These are phyloP conservation scores for Russula earlei DNA, from an alignment of 768 basidiomycete genomes.

Conservation along the genomic window DNA sequence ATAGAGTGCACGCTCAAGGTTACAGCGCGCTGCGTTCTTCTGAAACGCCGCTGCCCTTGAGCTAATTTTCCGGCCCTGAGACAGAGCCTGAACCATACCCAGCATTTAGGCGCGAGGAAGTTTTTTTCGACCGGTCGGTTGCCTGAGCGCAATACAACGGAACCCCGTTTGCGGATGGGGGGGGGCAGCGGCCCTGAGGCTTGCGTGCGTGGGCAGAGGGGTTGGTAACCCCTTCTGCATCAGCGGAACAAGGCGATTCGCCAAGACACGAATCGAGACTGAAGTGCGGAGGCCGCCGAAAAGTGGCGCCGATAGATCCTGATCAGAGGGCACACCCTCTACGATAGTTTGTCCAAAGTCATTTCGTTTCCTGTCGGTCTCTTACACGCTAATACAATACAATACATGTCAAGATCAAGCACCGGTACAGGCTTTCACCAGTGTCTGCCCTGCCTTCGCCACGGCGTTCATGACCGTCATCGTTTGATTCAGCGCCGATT, in stretches of 20 bases:
- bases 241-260: too few species aligned
- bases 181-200: too few species aligned
- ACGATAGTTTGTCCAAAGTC: not conserved
- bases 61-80: too few species aligned
- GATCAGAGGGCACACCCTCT: not conserved
- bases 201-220: too few species aligned
- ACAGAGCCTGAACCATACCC: not conserved
- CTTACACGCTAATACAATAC: not conserved
- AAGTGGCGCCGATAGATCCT: not conserved
- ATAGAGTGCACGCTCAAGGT: not conserved
- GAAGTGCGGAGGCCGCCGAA: not conserved
- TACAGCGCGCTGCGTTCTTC: not conserved
- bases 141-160: too few species aligned
- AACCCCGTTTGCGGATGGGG: too few species aligned
- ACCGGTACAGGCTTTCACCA: not conserved
- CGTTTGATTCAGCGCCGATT: not conserved
- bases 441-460: not conserved
- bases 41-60: not conserved
- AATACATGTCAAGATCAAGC: not conserved
- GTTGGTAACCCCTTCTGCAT: not conserved
- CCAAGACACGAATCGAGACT: not conserved
- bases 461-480: not conserved
- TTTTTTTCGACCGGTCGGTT: too few species aligned
- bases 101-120: not conserved
- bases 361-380: not conserved